phyloP scores from a whole-genome alignment of 345 rosid genomes.

The Eucalyptus shirleyi region DNA sequence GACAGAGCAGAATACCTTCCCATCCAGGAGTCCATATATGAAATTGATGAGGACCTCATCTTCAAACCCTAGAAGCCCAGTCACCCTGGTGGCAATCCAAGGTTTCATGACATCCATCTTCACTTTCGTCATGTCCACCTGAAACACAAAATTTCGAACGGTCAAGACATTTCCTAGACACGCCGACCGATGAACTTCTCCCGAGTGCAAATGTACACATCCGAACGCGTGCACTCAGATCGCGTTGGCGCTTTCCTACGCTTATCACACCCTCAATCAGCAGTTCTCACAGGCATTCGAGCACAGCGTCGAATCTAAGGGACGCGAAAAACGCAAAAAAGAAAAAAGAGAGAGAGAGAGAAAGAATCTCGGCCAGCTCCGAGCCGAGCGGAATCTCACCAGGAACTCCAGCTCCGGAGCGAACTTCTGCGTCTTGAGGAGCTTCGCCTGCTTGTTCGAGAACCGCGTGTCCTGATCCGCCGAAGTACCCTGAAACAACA shows the following conservation, averaged over 20 bases:
- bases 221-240: background rate
- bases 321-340: background rate
- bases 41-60: slow-evolving; percentile 98
- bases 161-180: background rate
- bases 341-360: too few relatives aligned
- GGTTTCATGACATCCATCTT: slow-evolving; percentile 93
- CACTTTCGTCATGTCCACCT: slow-evolving; percentile 89
- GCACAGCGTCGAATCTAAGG: background rate
- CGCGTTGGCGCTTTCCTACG: background rate
- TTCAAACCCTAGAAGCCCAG: slow-evolving; percentile 94
- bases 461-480: slow-evolving; percentile 98
- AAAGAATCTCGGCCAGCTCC: background rate
- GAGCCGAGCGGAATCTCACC: slow-evolving; percentile 28
- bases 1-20: slow-evolving; percentile 21
- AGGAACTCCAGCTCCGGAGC: slow-evolving; percentile 75
- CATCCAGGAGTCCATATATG: slow-evolving; percentile 86
- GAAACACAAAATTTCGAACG: background rate
- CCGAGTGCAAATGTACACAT: background rate
- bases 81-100: slow-evolving; percentile 89
- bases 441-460: slow-evolving; percentile 97
- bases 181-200: background rate
- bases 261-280: background rate
- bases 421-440: slow-evolving; percentile 88
- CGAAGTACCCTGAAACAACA: slow-evolving; percentile 62
- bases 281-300: background rate